Base-by-base conservation (phyloP, 352 stramenopile genomes). In the Phytophthora ramorum region DNA sequence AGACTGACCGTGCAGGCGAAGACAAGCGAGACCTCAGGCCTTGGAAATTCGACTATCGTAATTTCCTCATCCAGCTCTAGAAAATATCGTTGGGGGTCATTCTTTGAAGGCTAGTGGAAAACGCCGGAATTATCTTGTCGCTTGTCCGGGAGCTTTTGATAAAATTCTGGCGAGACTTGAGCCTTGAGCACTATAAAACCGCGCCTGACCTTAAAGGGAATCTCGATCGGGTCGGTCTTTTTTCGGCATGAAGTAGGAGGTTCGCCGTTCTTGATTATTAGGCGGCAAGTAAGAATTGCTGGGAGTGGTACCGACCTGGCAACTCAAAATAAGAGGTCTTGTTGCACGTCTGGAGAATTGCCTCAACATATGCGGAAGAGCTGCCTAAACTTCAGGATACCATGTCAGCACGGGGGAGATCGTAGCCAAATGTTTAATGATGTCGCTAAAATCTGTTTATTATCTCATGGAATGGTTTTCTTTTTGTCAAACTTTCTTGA, bases 51-150 rank as follows among this genome's bases (percentile, higher is more conserved):
- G 8, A 17, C 37, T 35, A 16, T 35, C 14, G 37, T 47, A 57
- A 47, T 37, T 47, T 57, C 50, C 12, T 57, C 50, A 24, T 45
- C 37, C 17, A 55, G 5, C 24, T 50, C 24, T 22, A 54, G 22
- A 56, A 63, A 64, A 40, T 65, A 37, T 37, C 19, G 37, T 46
- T 52, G 46, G n/a, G 54, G 57, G 17, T 35, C 22, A 41, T 58
- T 22, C 26, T 58, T 65, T 0, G 9, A 38, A 6, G 57, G 46
- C n/a, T 65, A 45, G 34, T 46, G 20, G 20, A 34, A n/a, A n/a
- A n/a, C n/a, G n/a, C n/a, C n/a, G n/a, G n/a, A 34, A 7, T 49
- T 19, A 20, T 32, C 16, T 7, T 30, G 7, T 30, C 47, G 44
- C 30, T 55, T 30, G 2, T 30, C 47, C 14, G 47, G 47, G 0